Conservation (phyloP, 495 filamentous ascomycete genomes). For the Lasiosphaeria ovina region DNA sequence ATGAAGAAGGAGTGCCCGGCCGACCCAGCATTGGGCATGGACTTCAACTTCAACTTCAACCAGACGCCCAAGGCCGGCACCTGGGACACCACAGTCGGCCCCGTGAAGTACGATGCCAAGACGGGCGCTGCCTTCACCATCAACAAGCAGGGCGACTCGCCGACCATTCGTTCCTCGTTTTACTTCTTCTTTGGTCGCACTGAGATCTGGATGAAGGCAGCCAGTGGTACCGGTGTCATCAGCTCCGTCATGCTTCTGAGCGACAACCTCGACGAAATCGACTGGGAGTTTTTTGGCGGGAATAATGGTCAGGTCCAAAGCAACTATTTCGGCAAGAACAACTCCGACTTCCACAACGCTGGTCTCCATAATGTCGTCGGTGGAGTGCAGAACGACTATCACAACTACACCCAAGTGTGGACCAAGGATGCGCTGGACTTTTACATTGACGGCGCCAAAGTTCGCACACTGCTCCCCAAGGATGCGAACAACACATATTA, state of each 20-base stretch:
- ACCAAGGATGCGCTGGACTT: slow-evolving; percentile 68
- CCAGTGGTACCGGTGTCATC: slow-evolving; percentile 71
- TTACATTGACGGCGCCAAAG: slow-evolving; percentile 65
- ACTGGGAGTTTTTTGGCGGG: slow-evolving; percentile 81
- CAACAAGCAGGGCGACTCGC: slow-evolving; percentile 65
- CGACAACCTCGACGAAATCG: slow-evolving; percentile 85
- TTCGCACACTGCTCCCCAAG: slow-evolving; percentile 65
- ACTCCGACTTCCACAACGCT: slow-evolving; percentile 54
- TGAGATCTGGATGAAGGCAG: slow-evolving; percentile 69
- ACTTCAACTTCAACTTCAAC: slow-evolving; percentile 63
- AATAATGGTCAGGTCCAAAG: slow-evolving; percentile 62
- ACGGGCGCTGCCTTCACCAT: slow-evolving; percentile 69
- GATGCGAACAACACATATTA: slow-evolving; percentile 61
- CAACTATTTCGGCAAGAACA: slow-evolving; percentile 87
- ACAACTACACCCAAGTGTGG: slow-evolving; percentile 87
- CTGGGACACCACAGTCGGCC: slow-evolving; percentile 62
- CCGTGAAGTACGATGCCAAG: slow-evolving; percentile 51
- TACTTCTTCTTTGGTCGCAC: slow-evolving; percentile 78
- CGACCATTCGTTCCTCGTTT: slow-evolving; percentile 69
- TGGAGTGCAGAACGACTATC: slow-evolving; percentile 49
- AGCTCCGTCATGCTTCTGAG: slow-evolving; percentile 81
- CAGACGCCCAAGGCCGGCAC: slow-evolving; percentile 52
- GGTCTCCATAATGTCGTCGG: slow-evolving; percentile 50
- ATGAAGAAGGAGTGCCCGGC: slow-evolving; percentile 60
- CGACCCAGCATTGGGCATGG: slow-evolving; percentile 60